phyloP scores from a whole-genome alignment of 1,139 yeast species.

The Kodamaea sp. region DNA sequence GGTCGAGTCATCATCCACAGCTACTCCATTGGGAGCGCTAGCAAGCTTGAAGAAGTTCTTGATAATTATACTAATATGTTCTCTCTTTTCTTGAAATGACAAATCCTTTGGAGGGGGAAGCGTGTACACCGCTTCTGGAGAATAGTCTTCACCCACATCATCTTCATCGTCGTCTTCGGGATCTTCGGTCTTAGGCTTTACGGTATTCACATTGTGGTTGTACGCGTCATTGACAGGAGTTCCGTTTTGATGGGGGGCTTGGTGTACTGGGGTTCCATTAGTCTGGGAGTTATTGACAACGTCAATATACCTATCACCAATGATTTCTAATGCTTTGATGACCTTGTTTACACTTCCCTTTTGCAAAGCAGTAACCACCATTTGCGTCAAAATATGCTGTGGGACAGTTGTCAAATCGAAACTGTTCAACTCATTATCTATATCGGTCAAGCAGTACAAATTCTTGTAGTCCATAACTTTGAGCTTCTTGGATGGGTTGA shows the following conservation, averaged over 20 bases:
- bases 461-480: constrained; percentile 37
- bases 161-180: constrained; percentile 36
- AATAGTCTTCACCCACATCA: constrained; percentile 35
- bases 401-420: constrained; percentile 75
- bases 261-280: neutral
- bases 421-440: constrained; percentile 56
- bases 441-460: constrained; percentile 63
- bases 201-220: constrained; percentile 2
- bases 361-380: constrained; percentile 64
- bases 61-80: constrained; percentile 53
- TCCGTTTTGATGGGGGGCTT: neutral
- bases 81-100: constrained; percentile 49
- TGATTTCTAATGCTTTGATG: constrained; percentile 67
- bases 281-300: constrained; percentile 13
- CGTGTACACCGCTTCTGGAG: constrained; percentile 48
- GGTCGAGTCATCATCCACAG: constrained; percentile 19
- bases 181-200: constrained; percentile 11
- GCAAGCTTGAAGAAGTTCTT: constrained; percentile 56
- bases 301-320: constrained; percentile 57
- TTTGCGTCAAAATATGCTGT: constrained; percentile 59
- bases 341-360: constrained; percentile 55
- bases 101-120: constrained; percentile 60
- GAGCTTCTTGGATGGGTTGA: constrained; percentile 28
- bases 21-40: constrained; percentile 14
- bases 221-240: neutral